A percentile compares a stretch with the other conserved stretches of the same genome.
Evolutionary conservation across 2,329 filamentous ascomycete species (phyloP).

Genomic region (Aurifilum marmelostoma): DNA sequence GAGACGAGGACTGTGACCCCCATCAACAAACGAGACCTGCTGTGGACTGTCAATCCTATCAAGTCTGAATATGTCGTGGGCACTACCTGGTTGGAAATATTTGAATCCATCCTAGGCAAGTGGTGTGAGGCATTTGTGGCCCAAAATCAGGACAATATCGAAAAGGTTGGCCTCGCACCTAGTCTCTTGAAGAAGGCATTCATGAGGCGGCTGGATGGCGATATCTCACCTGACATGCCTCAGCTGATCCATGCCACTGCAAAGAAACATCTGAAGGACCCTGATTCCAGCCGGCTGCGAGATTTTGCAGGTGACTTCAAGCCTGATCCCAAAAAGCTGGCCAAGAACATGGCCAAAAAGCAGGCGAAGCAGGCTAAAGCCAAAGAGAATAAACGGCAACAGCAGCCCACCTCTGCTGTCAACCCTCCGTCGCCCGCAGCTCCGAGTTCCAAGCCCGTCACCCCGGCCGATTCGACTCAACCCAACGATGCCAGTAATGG

Average conservation of each 20-base stretch:
- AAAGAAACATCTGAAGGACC: conserved; percentile 6
- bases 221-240: conserved; percentile 4
- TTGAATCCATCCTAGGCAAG: conserved; percentile 19
- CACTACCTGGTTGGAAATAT: conserved; percentile 24
- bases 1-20: not conserved
- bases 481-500: not conserved
- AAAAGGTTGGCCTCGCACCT: conserved; percentile 18
- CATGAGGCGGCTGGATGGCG: not conserved
- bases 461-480: not conserved
- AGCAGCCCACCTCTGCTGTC: not conserved
- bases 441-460: not conserved
- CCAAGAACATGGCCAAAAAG: not conserved
- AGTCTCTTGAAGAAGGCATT: conserved; percentile 11
- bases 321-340: not conserved
- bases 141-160: conserved; percentile 18
- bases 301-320: conserved; percentile 16
- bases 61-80: conserved; percentile 23
- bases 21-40: not conserved
- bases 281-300: conserved; percentile 14
- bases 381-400: not conserved
- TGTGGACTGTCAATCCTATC: conserved; percentile 19
- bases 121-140: conserved; percentile 24
- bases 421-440: not conserved
- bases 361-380: conserved; percentile 6
- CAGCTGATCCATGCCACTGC: not conserved